A percentile compares a stretch with the other conserved stretches of the same genome.
Evolutionary conservation across 1,284 basidiomycete genomes (phyloP).

Genomic region (Rhodotorula sp.): DNA sequence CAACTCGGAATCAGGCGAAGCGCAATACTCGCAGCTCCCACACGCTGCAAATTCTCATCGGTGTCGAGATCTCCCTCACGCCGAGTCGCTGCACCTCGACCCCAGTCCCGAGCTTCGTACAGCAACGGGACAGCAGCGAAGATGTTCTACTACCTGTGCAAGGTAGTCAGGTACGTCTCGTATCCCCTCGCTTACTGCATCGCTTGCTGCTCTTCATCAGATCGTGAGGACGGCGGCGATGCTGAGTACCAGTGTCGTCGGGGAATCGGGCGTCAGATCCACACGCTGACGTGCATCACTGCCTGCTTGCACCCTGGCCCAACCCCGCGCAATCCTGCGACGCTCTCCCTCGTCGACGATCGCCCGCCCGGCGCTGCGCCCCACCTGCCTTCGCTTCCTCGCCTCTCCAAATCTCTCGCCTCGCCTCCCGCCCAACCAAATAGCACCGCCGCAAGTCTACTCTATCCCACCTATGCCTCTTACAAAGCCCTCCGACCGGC

Average conservation of each 20-base stretch:
- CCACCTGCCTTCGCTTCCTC: background rate
- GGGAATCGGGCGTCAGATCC: background rate
- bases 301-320: too few species aligned
- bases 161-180: conserved; percentile 9
- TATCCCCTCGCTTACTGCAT: background rate
- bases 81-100: too few species aligned
- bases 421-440: background rate
- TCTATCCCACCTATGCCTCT: conserved; percentile 81
- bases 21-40: too few species aligned
- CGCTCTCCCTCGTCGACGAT: background rate
- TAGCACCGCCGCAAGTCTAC: conserved; percentile 48
- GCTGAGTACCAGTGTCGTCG: background rate
- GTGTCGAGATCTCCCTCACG: background rate
- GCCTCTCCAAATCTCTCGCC: background rate
- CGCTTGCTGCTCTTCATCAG: background rate
- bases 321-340: background rate
- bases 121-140: background rate
- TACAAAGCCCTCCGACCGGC: conserved; percentile 65
- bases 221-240: background rate
- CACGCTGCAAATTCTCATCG: background rate
- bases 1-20: too few species aligned
- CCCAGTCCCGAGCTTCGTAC: too few species aligned
- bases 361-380: background rate
- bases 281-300: background rate
- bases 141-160: conserved; percentile 27